Conservation (phyloP, 371 early-diverging fungal genomes). For the Syncephalastrum racemosum region DNA sequence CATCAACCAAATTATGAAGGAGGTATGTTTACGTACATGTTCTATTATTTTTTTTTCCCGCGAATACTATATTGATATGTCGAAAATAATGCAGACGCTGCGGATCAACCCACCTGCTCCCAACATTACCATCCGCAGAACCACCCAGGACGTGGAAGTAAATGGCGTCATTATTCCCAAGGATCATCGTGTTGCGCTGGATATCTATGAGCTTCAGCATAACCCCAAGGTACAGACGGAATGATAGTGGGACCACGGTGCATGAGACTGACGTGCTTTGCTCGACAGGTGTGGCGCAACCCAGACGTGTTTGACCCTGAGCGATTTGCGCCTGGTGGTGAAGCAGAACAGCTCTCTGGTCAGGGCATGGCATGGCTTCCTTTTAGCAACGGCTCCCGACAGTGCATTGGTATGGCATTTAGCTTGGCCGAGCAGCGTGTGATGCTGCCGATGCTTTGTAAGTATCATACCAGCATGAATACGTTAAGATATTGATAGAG, state of each 20-base stretch:
- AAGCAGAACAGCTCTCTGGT: constrained; percentile 14
- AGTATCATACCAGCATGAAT: constrained; percentile 9
- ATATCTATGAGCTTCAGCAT: constrained; percentile 29
- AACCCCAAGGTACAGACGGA: constrained; percentile 28
- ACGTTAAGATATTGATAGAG: neutral
- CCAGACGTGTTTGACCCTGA: constrained; percentile 20
- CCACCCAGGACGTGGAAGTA: constrained; percentile 38
- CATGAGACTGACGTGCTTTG: constrained; percentile 3
- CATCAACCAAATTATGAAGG: constrained; percentile 39
- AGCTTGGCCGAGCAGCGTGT: constrained; percentile 57
- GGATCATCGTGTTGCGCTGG: constrained; percentile 34
- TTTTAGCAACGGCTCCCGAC: constrained; percentile 52
- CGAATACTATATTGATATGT: neutral
- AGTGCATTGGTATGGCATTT: constrained; percentile 63
- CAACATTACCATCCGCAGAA: constrained; percentile 12
- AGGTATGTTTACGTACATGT: constrained; percentile 9
- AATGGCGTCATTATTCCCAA: constrained; percentile 46
- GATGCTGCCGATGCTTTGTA: constrained; percentile 47
- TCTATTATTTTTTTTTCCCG: neutral
- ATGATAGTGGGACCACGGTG: constrained; percentile 6
- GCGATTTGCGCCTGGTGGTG: constrained; percentile 15
- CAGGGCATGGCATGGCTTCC: constrained; percentile 42
- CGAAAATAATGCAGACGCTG: constrained; percentile 6
- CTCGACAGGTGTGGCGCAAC: constrained; percentile 19
- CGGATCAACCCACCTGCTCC: constrained; percentile 14